A percentile compares a stretch with the other conserved stretches of the same genome.
Conservation (phyloP, 441 rosid species). For the Kokia cookei region DNA sequence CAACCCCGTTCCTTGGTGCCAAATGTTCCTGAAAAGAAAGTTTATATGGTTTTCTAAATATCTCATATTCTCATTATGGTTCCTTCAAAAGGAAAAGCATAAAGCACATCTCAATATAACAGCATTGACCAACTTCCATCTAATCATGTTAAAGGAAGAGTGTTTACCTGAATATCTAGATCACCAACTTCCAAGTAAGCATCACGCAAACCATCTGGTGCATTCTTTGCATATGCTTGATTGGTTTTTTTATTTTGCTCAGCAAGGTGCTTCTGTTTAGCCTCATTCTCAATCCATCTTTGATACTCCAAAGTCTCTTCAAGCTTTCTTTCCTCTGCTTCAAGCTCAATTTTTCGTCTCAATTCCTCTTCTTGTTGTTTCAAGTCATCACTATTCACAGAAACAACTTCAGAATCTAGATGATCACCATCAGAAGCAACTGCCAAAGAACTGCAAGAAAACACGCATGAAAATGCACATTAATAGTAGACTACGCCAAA, state of each 20-base stretch:
- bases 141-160: not conserved
- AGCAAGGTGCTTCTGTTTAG: conserved; percentile 80
- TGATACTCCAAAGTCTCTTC: conserved; percentile 85
- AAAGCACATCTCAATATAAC: not conserved
- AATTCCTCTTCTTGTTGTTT: conserved; percentile 71
- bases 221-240: conserved; percentile 28
- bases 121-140: conserved; percentile 3
- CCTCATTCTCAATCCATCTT: conserved; percentile 85
- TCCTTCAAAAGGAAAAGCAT: not conserved
- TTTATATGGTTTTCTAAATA: conserved; percentile 6
- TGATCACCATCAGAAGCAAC: conserved; percentile 48
- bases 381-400: conserved; percentile 37
- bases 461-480: conserved; percentile 14
- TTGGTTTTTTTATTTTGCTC: conserved; percentile 64
- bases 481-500: conserved; percentile 11
- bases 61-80: not conserved
- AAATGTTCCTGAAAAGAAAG: conserved; percentile 26
- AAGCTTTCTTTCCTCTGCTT: conserved; percentile 87
- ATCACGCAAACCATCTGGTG: conserved; percentile 24
- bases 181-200: conserved; percentile 22
- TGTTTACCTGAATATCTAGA: conserved; percentile 34
- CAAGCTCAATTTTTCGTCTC: conserved; percentile 68
- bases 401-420: conserved; percentile 40
- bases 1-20: conserved; percentile 21
- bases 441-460: conserved; percentile 52